Base-by-base conservation (phyloP, 176 grass and related monocot species). In the Eleusine indica region DNA sequence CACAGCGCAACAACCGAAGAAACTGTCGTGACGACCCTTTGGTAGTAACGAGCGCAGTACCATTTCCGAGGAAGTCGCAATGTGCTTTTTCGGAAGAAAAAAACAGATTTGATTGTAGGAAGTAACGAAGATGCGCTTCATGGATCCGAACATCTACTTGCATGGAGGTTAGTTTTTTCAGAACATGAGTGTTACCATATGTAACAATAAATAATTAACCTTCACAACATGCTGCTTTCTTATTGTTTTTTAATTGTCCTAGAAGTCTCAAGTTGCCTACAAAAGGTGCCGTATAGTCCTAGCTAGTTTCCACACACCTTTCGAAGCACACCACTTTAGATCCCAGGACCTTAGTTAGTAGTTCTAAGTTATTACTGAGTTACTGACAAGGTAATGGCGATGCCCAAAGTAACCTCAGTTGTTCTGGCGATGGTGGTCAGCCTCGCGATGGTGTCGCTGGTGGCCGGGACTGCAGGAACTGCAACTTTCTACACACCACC, bases 401-500 rank as follows among this genome's bases (percentile, higher is more conserved):
- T 63, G 44, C 18, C 60, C 19, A 83, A 77, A 29, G 30, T 13
- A 3, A 16, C 7, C 39, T 61, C 38, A 7, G 47, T 61, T 17
- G 32, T 88, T 53, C 63, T 80, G 75, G 66, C 28, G 3, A 71
- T 80, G 13, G 75, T 65, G 58, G 39, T 53, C 6, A 19, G 39
- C 15, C 76, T 90, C 28, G 75, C 54, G n/a, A 76, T 84, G 67
- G 75, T 81, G 9, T 84, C 87, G 9, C 8, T 81, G 4, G 75
- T 66, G 0, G 71, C 65, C 1, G 91, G 70, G n/a, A 68, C 17
- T 3, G 30, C 75, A n/a, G 91, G 87, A 38, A 92, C 91, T 12
- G 91, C 91, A 9, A 92, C 91, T 2, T 92, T 87, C 74, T 89
- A 92, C 75, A 89, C 86, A 3, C 10, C 80, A 15, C 42, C 69